Evolutionary conservation across 441 rosid species (phyloP), one percentile per base, ranked within the genome.

Genomic region (Erodium texanum): DNA sequence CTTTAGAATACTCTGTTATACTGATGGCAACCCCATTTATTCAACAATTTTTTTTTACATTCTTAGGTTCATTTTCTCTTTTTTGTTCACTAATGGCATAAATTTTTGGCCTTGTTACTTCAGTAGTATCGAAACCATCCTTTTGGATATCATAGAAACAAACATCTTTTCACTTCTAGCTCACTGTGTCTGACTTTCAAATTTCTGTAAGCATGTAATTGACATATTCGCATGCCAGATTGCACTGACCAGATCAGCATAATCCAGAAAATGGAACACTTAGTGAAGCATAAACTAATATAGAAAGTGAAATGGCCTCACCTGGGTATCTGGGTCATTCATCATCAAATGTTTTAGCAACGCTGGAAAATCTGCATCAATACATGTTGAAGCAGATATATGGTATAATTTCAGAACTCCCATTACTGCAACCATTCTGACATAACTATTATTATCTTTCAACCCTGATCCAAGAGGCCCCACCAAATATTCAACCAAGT

Each of bases 401-500:
- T 89, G 97, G 82, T 89, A 91, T 68, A 91, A 81, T 77, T 94
- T 94, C 74, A 91, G 74, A 50, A 86, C 92, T 75, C 99, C 97
- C 70, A 85, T 80, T 7, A 91, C 99, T 18, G 96, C 96, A 64
- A 94, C 90, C 0, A 65, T 81, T 77, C 99, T 89, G 76, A 94
- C 97, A 76, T 94, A 91, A 82, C 81, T 83, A 75, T 87, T 94
- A 68, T 66, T 80, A 66, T 94, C 97, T 83, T 85, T 91, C 68
- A 91, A 81, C 38, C 97, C 92, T 5, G 85, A 79, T 59, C 81
- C 89, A 77, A 94, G 75, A n/a, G 96, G 97, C 66, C 96, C 97
- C 29, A 94, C 92, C 86, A 91, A 80, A 82, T 91, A 91, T 84
- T 94, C 99, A 72, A 91, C 97, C 67, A 91, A 79, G 77, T 94